A percentile compares a stretch with the other conserved stretches of the same genome.
Conservation (phyloP, 306 rosid genomes). For the Benincasa hispida region DNA sequence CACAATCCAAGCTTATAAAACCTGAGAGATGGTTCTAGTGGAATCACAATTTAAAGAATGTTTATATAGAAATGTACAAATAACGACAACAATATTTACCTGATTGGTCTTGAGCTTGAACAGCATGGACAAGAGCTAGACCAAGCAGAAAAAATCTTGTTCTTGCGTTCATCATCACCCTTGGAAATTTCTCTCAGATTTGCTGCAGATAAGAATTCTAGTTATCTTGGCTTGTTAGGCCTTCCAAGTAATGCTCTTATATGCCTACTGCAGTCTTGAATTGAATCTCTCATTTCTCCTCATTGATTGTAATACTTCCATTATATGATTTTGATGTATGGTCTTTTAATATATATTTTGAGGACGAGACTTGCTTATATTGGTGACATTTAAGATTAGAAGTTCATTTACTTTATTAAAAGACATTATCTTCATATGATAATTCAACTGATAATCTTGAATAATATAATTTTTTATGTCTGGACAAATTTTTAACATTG, state of each 20-base stretch:
- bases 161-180: background rate
- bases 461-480: background rate
- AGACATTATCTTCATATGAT: background rate
- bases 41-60: background rate
- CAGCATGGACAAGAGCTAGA: background rate
- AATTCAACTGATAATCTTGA: background rate
- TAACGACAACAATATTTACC: background rate
- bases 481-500: background rate
- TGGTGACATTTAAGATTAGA: background rate
- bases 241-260: no score
- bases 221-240: background rate
- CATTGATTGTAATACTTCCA: background rate
- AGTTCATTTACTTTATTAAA: background rate
- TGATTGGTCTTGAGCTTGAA: no score
- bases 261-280: no score
- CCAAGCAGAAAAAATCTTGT: background rate
- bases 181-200: background rate
- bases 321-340: background rate
- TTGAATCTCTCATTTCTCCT: no score
- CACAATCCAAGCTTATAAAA: constrained; percentile 29
- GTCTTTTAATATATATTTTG: no score
- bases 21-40: background rate
- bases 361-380: background rate
- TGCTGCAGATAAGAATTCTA: background rate
- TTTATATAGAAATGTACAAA: background rate